These are phyloP conservation scores for Exidia glandulosa DNA, from an alignment of 768 basidiomycete species.

Conservation along the genomic window DNA sequence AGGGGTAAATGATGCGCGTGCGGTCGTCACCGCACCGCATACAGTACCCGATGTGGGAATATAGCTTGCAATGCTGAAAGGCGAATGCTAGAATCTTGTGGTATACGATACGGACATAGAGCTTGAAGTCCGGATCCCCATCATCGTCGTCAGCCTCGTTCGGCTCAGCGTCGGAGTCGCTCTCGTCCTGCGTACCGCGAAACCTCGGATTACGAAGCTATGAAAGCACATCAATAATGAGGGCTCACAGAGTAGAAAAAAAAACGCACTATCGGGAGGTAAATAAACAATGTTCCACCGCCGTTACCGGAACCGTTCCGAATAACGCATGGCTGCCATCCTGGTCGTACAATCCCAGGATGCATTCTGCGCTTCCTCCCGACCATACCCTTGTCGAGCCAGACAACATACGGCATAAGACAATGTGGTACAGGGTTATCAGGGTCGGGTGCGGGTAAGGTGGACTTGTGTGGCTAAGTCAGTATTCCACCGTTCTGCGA, in stretches of 20 bases:
- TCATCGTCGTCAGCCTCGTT: slow-evolving; percentile 9
- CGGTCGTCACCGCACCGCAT: slow-evolving; percentile 14
- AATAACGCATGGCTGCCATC: slow-evolving; percentile 17
- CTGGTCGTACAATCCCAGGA: slow-evolving; percentile 17
- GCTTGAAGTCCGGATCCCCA: slow-evolving; percentile 12
- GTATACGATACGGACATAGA: slow-evolving; percentile 20
- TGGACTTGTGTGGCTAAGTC: no score
- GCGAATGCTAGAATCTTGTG: slow-evolving; percentile 16
- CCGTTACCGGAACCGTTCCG: slow-evolving; percentile 24
- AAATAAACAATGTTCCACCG: slow-evolving; percentile 19
- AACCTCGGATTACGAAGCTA: neutral
- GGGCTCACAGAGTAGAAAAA: neutral
- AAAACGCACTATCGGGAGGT: slow-evolving; percentile 16
- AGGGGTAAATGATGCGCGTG: slow-evolving; percentile 16
- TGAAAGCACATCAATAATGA: neutral
- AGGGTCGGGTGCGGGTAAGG: no score
- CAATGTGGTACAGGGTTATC: no score
- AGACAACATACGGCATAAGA: slow-evolving; percentile 6
- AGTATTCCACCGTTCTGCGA: neutral
- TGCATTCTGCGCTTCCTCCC: slow-evolving; percentile 16
- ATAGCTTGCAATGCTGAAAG: slow-evolving; percentile 11
- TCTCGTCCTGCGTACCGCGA: slow-evolving; percentile 11
- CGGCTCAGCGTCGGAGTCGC: slow-evolving; percentile 16
- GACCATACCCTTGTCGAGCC: slow-evolving; percentile 23
- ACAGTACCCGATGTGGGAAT: slow-evolving; percentile 15